Conservation (phyloP, 352 stramenopile species). For the Peronosclerospora sorghi region DNA sequence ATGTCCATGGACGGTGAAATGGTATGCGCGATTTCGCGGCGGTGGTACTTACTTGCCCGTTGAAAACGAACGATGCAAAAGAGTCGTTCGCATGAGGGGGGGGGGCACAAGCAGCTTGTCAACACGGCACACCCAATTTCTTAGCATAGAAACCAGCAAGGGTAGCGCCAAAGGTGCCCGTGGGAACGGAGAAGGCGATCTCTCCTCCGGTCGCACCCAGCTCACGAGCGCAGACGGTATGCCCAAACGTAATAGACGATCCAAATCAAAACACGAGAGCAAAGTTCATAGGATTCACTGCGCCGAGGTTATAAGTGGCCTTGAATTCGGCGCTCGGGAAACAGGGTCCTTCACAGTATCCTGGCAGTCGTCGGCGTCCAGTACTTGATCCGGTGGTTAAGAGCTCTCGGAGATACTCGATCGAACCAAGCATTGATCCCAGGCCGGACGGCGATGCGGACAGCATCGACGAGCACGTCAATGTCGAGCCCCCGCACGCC, state of each 20-base stretch:
- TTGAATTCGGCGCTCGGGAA: slow-evolving; percentile 90
- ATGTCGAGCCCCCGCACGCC: too few species aligned
- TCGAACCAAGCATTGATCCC: too few species aligned
- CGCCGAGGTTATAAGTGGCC: slow-evolving; percentile 88
- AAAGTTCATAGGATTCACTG: slow-evolving; percentile 99
- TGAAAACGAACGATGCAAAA: slow-evolving; percentile 96
- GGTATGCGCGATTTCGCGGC: slow-evolving; percentile 86
- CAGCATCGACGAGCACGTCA: too few species aligned
- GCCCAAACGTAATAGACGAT: slow-evolving; percentile 99
- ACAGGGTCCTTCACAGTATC: slow-evolving; percentile 98
- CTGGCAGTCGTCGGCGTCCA: slow-evolving; percentile 98
- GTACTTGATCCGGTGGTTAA: too few species aligned
- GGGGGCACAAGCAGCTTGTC: slow-evolving; percentile 95
- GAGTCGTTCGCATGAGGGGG: slow-evolving; percentile 99
- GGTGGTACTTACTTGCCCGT: slow-evolving; percentile 95
- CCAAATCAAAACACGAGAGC: slow-evolving; percentile 97
- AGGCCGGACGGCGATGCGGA: too few species aligned
- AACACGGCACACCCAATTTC: slow-evolving; percentile 88
- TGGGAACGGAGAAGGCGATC: slow-evolving; percentile 94
- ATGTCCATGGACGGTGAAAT: slow-evolving; percentile 99
- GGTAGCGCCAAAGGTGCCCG: slow-evolving; percentile 98
- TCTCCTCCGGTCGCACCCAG: slow-evolving; percentile 52
- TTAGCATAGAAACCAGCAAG: slow-evolving; percentile 96
- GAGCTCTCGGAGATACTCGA: too few species aligned
- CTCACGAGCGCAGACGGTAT: slow-evolving; percentile 86